phyloP scores from a whole-genome alignment of 2,329 filamentous ascomycete species.

The Chaetomiaceae sp. region DNA sequence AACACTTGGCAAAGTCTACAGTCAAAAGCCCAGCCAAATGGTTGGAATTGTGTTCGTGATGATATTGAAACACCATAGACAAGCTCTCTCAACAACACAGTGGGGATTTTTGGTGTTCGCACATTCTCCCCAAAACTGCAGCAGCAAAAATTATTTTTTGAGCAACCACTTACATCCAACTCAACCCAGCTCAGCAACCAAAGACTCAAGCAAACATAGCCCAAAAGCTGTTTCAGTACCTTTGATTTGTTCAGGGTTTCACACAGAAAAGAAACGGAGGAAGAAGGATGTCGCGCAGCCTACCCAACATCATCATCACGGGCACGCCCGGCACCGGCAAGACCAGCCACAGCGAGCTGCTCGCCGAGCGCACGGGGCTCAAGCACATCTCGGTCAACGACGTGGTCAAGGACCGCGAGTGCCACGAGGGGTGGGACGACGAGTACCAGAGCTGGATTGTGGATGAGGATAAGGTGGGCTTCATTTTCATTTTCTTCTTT shows the following conservation, averaged over 20 bases:
- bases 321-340: conserved; percentile 96
- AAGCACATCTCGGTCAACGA: conserved; percentile 86
- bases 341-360: conserved; percentile 80
- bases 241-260: background rate
- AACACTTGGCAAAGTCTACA: background rate
- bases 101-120: conserved; percentile 4
- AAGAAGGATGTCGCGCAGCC: conserved; percentile 39
- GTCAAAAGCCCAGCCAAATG: too few relatives aligned
- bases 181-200: background rate
- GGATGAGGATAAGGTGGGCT: conserved; percentile 83
- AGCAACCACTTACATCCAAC: conserved; percentile 4
- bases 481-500: conserved; percentile 2
- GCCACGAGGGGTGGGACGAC: conserved; percentile 84
- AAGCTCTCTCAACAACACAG: conserved; percentile 1
- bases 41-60: background rate
- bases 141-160: conserved; percentile 14
- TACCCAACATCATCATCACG: conserved; percentile 89
- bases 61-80: too few relatives aligned
- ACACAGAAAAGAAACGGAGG: conserved; percentile 2
- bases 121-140: conserved; percentile 5
- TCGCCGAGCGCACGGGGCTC: conserved; percentile 72
- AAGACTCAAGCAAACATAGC: background rate
- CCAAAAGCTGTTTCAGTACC: background rate
- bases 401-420: conserved; percentile 81
- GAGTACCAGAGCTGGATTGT: conserved; percentile 86